These are phyloP conservation scores for Candida ipomoeae DNA, from an alignment of 805 yeast genomes.

Conservation along the genomic window DNA sequence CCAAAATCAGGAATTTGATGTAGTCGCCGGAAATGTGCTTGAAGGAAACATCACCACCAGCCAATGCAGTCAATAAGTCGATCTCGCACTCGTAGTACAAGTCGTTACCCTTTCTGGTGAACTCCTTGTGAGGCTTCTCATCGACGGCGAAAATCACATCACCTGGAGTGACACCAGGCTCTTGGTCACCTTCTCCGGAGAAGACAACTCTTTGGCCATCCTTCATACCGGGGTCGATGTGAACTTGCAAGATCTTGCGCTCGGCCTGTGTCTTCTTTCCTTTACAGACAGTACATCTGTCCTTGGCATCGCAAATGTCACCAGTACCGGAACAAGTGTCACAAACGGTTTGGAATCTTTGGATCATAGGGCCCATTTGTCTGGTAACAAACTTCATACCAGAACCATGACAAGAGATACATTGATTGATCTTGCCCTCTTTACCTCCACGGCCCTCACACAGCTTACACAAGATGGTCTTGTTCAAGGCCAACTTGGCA, in stretches of 20 bases:
- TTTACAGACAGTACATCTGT: conserved; percentile 78
- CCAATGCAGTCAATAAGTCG: conserved; percentile 89
- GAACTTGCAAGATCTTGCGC: conserved; percentile 90
- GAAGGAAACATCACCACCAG: conserved; percentile 89
- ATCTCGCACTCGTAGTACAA: conserved; percentile 79
- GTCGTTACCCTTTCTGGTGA: conserved; percentile 87
- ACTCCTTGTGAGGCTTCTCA: conserved; percentile 80
- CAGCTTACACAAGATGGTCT: conserved; percentile 78
- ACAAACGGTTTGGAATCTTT: conserved; percentile 94
- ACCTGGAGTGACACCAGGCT: conserved; percentile 92
- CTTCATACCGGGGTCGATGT: conserved; percentile 95
- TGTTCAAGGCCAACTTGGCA: conserved; percentile 89
- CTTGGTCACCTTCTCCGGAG: conserved; percentile 96
- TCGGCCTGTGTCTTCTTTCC: conserved; percentile 87
- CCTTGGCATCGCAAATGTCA: conserved; percentile 79
- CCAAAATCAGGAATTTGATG: conserved; percentile 73
- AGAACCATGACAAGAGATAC: conserved; percentile 83
- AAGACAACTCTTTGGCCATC: conserved; percentile 89
- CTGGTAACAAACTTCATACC: conserved; percentile 91
- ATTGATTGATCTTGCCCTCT: conserved; percentile 80
- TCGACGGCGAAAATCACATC: conserved; percentile 91
- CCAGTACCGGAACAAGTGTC: conserved; percentile 91
- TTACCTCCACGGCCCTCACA: conserved; percentile 98
- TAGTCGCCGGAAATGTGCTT: conserved; percentile 91
- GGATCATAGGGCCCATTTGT: conserved; percentile 99